These are phyloP conservation scores for Cryptosporidium sp. DNA, from an alignment of 169 alveolate genomes.

Conservation along the genomic window DNA sequence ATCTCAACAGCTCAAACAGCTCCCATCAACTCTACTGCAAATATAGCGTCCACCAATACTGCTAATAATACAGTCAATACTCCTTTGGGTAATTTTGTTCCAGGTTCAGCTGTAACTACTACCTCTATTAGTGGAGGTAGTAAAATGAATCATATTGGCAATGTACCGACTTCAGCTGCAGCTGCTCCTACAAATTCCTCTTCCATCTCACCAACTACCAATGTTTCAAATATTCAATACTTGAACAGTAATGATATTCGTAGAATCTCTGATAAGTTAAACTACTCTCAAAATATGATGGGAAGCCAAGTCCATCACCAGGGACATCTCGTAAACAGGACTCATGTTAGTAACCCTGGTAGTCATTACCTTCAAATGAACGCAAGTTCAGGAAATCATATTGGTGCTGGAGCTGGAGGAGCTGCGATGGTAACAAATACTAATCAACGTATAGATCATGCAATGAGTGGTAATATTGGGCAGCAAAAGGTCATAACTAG, in stretches of 20 bases:
- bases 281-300: constrained; percentile 15
- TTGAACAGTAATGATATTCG: not conserved
- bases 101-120: not conserved
- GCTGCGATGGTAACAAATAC: not conserved
- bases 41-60: not conserved
- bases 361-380: constrained; percentile 1
- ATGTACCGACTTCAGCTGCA: not conserved
- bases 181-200: not conserved
- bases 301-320: not conserved
- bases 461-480: not conserved
- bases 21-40: not conserved
- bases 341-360: not conserved
- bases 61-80: not conserved
- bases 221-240: not conserved
- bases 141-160: not conserved
- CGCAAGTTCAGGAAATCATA: not conserved
- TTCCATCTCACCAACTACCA: not conserved
- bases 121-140: not conserved
- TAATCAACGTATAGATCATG: not conserved
- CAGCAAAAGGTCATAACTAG: not conserved
- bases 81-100: not conserved
- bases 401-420: not conserved
- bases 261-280: not conserved
- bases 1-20: not conserved
- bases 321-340: not conserved